Conservation (phyloP, 257 asterid species). For the Vinca minor region DNA sequence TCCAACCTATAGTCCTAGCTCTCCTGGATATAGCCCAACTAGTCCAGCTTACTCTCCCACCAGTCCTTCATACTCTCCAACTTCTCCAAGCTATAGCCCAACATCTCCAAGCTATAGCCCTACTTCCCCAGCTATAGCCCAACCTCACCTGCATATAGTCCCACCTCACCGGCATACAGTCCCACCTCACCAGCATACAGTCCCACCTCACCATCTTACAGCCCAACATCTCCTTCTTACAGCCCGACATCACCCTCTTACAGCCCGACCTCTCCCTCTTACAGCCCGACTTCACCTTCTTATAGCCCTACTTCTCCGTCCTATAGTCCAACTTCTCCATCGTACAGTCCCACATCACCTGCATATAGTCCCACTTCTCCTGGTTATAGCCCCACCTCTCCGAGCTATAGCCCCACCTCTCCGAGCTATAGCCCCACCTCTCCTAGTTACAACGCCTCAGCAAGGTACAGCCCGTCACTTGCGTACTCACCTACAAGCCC, state of each 20-base stretch:
- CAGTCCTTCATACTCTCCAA: slow-evolving; percentile 82
- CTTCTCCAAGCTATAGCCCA: slow-evolving; percentile 83
- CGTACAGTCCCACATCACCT: slow-evolving; percentile 79
- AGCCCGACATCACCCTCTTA: slow-evolving; percentile 80
- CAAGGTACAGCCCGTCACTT: slow-evolving; percentile 86
- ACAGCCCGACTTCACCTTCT: slow-evolving; percentile 82
- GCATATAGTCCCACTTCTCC: slow-evolving; percentile 88
- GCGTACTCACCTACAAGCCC: slow-evolving; percentile 96
- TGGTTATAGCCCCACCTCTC: slow-evolving; percentile 84
- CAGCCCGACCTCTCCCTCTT: slow-evolving; percentile 83
- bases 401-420: slow-evolving; percentile 80
- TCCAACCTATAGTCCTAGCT: slow-evolving; percentile 83
- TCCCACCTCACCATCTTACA: slow-evolving; percentile 76
- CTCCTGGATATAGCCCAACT: slow-evolving; percentile 88
- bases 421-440: slow-evolving; percentile 77
- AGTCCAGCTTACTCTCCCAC: slow-evolving; percentile 94
- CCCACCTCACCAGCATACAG: slow-evolving; percentile 86
- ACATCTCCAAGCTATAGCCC: slow-evolving; percentile 91
- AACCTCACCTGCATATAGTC: slow-evolving; percentile 74
- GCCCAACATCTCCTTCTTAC: slow-evolving; percentile 74
- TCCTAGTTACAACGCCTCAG: slow-evolving; percentile 75
- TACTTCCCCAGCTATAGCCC: slow-evolving; percentile 70
- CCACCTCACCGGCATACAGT: slow-evolving; percentile 75
- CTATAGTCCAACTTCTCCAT: slow-evolving; percentile 78
- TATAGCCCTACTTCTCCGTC: slow-evolving; percentile 86